Conservation (phyloP, 2,329 filamentous ascomycete species). For the Apiospora saccharicola region DNA sequence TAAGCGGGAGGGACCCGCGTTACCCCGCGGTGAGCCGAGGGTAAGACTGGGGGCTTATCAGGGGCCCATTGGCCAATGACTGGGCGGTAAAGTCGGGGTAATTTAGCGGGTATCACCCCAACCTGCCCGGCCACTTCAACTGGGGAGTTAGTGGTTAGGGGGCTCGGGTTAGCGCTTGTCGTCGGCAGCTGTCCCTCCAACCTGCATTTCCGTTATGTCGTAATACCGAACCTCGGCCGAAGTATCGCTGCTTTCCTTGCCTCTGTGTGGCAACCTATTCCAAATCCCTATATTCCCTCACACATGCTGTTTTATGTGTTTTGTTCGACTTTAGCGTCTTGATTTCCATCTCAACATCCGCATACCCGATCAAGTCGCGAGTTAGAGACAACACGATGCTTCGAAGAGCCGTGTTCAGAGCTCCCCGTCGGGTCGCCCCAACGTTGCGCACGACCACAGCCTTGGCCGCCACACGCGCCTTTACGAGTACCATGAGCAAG, state of each 20-base stretch:
- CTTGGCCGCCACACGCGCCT: slow-evolving; percentile 24
- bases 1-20: neutral
- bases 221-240: slow-evolving; percentile 20
- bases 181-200: neutral
- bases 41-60: neutral
- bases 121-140: slow-evolving; percentile 1
- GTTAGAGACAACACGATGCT: slow-evolving; percentile 35
- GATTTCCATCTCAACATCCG: neutral
- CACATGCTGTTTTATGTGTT: neutral
- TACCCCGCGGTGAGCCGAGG: slow-evolving; percentile 20
- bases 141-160: neutral
- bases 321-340: neutral
- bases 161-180: slow-evolving; percentile 11
- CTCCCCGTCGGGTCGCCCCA: slow-evolving; percentile 33
- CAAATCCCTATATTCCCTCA: neutral
- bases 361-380: neutral
- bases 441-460: slow-evolving; percentile 30
- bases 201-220: neutral
- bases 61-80: slow-evolving; percentile 2
- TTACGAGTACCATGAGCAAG: slow-evolving; percentile 50
- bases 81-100: neutral
- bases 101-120: slow-evolving; percentile 3
- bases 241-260: too few relatives aligned
- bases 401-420: slow-evolving; percentile 38
- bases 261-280: slow-evolving; percentile 3